Base-by-base conservation (phyloP, 768 basidiomycete species). In the Sporobolomyces pararoseus region DNA sequence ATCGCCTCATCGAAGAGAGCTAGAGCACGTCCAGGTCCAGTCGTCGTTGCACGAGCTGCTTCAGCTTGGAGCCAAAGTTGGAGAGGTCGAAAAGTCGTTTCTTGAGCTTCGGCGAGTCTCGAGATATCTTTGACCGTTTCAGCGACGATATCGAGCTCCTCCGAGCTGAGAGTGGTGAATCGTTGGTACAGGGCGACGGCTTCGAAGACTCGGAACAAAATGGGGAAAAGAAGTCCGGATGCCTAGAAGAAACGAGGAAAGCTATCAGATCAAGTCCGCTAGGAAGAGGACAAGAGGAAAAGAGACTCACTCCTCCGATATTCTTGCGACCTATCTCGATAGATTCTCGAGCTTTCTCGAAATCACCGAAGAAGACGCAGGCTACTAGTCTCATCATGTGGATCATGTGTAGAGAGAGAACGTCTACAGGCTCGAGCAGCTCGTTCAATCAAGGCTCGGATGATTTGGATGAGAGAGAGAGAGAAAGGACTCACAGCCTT, bases 1-100 rank as follows among this genome's bases (percentile, higher is more conserved):
- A 74, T 74, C 0, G 73, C 73, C 2, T 46, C 14, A 59, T 74
- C 73, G 46, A 37, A 51, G 32, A 37, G 59, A 2, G 21, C 3
- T 14, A 60, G 19, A 9, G 59, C 31, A 4, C 31, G 27, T 2
- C 31, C 4, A n/a, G 3, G 4, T 32, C 46, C 63, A 3, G 2
- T 3, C 7, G n/a, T 57, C 7, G 35, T 55, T 7, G n/a, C n/a
- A n/a, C 49, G 31, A 17, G 32, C 25, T 10, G 32, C 34, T 52
- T 70, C 73, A 14, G 73, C 73, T 14, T 65, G 34, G 21, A 74
- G 73, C 73, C 69, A 71, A n/a, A 74, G 72, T 25, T 53, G 29
- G 37, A 73, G 29, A 21, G 66, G 54, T 3, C 27, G 23, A 12
- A 73, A 73, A 37, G 52, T 66, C 47, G 55, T 44, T 10, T 49